Evolutionary conservation across 83 land plant species (phyloP), one percentile per base, ranked within the genome.

Genomic region (Picea abies): DNA sequence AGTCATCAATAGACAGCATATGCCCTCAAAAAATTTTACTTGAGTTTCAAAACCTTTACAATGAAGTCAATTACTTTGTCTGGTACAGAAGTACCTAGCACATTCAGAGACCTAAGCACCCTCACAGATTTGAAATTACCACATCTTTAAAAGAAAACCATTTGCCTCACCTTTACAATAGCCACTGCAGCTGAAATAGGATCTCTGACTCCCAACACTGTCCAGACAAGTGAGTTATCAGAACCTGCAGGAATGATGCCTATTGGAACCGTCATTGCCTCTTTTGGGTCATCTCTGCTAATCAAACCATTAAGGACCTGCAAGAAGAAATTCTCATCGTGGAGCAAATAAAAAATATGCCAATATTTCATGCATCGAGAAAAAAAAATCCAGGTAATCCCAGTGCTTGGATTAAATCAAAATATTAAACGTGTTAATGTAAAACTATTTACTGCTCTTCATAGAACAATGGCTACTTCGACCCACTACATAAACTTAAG

Each of bases 161-260:
- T 73, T 26, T 78, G 26, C 37, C 63, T 78, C 76, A 96, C 99
- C 96, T 96, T 96, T 29, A 96, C 97, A 82, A 96, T 96, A 56
- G 96, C 83, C 63, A 96, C 81, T 37, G 99, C 97, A 86, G 99
- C 99, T 82, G 94, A 91, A 47, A 90, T 72, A n/a, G 99, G 98
- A 88, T 96, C 99, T 75, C 89, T 88, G 63, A 96, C 89, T 16
- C 99, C 99, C 39, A 96, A 80, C 80, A 96, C 93, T 73, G 98
- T 94, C 99, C 97, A 96, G 58, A 93, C 91, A 72, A 96, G 90
- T 15, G 99, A 96, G 86, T 96, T 96, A 80, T 96, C 99, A 73
- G 99, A 96, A 60, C 99, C 99, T 60, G 99, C 99, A 80, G 99
- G 99, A 77, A 96, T 93, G 58, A 96, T 91, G 26, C 99, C 99